These are phyloP conservation scores for Eucalyptus camaldulensis DNA, from an alignment of 345 rosid genomes.

Conservation along the genomic window DNA sequence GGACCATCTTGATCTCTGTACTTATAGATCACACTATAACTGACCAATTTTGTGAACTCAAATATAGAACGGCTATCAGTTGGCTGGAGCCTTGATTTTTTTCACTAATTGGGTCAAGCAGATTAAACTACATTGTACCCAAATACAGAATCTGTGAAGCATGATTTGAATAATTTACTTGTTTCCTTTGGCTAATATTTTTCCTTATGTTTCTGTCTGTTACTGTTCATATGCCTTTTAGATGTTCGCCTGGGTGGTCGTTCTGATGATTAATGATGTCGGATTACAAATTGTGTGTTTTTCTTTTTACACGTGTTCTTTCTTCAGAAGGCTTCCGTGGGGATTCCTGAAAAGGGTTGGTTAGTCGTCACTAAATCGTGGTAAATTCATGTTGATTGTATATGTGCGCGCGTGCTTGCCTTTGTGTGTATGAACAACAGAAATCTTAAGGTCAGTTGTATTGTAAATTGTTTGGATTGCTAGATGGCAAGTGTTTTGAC, in stretches of 20 bases:
- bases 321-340: neutral
- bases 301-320: neutral
- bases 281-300: neutral
- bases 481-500: neutral
- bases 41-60: neutral
- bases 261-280: neutral
- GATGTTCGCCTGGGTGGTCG: neutral
- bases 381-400: neutral
- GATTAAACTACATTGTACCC: neutral
- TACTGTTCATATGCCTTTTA: neutral
- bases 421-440: neutral
- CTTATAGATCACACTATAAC: neutral
- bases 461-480: neutral
- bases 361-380: neutral
- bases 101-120: neutral
- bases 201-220: neutral
- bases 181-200: neutral
- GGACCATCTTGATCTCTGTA: conserved; percentile 2
- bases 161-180: neutral
- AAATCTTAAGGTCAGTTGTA: neutral
- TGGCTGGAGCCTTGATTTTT: neutral
- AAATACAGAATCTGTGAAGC: neutral
- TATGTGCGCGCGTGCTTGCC: neutral
- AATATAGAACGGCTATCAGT: neutral
- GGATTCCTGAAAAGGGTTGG: neutral